Evolutionary conservation across 345 rosid species (phyloP), one percentile per base, ranked within the genome.

Genomic region (Passiflora organensis): DNA sequence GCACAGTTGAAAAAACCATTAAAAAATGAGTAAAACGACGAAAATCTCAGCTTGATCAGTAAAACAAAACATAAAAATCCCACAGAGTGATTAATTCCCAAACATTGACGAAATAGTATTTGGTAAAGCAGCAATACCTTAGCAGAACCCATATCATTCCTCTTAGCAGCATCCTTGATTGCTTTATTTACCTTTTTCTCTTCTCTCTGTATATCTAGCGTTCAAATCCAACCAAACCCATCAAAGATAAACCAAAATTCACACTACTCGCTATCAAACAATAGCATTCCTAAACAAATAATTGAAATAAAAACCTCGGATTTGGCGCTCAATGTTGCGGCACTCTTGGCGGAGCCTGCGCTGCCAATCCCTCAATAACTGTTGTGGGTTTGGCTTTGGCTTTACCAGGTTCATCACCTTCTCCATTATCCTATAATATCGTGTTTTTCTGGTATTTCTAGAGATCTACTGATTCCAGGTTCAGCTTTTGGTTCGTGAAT

Each of bases 341-440:
- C 80, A 75, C 69, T 86, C 97, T n/a, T n/a, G n/a, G n/a, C n/a
- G n/a, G n/a, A n/a, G n/a, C n/a, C n/a, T 76, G 13, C 95, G 93
- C 65, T 89, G 97, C 97, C 97, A 89, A 79, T 89, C 97, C 55
- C 90, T 80, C 48, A 89, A n/a, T n/a, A n/a, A n/a, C n/a, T n/a
- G n/a, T n/a, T n/a, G n/a, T n/a, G n/a, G n/a, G 64, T 89, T 82
- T 22, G 86, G 61, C 58, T 84, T 86, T 16, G 95, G 95, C 80
- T 86, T 90, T 32, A 90, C 79, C 16, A 90, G 68, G 62, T 78
- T 86, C 88, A 73, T 82, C 69, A 90, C 76, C 65, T n/a, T n/a
- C 87, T 84, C 94, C 95, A 87, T 86, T 53, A n/a, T n/a, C n/a
- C n/a, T n/a, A n/a, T n/a, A n/a, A n/a, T n/a, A n/a, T n/a, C n/a